A percentile compares a stretch with the other conserved stretches of the same genome.
Evolutionary conservation across 2,329 filamentous ascomycete genomes (phyloP).

Genomic region (Proliferodiscus dingleyae): DNA sequence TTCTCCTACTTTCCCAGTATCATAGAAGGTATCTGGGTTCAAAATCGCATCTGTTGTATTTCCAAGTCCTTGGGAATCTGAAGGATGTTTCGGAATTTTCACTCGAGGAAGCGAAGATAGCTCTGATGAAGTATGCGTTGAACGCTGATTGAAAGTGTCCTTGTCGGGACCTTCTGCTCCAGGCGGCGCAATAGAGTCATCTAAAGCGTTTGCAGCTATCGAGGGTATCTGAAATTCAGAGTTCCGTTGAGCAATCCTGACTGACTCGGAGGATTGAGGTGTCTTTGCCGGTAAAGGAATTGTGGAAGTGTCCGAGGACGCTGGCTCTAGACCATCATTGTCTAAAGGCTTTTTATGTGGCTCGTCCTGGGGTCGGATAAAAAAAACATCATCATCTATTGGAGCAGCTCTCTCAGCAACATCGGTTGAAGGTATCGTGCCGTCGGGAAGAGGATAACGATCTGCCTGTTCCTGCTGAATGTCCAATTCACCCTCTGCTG

Average conservation of each 20-base stretch:
- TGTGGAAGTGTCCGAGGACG: slow-evolving; percentile 36
- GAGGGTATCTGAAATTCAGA: slow-evolving; percentile 49
- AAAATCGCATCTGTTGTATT: slow-evolving; percentile 17
- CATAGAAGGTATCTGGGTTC: slow-evolving; percentile 34
- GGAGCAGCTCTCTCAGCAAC: slow-evolving; percentile 15
- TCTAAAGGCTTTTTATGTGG: slow-evolving; percentile 33
- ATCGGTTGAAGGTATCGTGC: slow-evolving; percentile 41
- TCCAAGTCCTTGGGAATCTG: slow-evolving; percentile 28
- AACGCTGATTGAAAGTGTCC: slow-evolving; percentile 52
- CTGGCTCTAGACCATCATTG: slow-evolving; percentile 31
- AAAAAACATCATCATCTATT: slow-evolving; percentile 33
- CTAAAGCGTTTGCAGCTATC: slow-evolving; percentile 40
- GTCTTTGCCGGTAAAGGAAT: slow-evolving; percentile 34
- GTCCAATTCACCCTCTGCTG: slow-evolving; percentile 36
- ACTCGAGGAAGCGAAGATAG: slow-evolving; percentile 48
- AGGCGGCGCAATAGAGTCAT: slow-evolving; percentile 15
- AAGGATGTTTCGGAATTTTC: slow-evolving; percentile 49
- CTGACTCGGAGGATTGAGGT: slow-evolving; percentile 35
- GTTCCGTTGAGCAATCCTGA: slow-evolving; percentile 42
- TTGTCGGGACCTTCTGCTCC: slow-evolving; percentile 35
- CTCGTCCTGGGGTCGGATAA: slow-evolving; percentile 30
- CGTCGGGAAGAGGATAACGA: slow-evolving; percentile 43
- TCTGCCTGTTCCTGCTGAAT: slow-evolving; percentile 42
- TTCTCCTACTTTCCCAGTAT: slow-evolving; percentile 24
- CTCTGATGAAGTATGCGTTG: slow-evolving; percentile 41